Base-by-base conservation (phyloP, 2,329 filamentous ascomycete genomes). In the Neobulgaria alba region DNA sequence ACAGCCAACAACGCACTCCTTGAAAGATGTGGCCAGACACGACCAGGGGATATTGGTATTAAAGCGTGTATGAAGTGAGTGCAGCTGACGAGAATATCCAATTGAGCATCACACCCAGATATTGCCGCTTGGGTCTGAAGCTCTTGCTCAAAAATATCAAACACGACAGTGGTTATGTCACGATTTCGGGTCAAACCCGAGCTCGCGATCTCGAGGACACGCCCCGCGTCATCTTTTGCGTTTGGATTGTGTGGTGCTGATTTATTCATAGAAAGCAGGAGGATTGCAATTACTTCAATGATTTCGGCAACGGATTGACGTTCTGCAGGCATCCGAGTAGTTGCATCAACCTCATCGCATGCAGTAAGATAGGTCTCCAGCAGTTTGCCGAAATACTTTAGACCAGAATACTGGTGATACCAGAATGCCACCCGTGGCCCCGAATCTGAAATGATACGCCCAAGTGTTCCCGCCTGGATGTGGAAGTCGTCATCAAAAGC, bases 21-120 rank as follows among this genome's bases (percentile, higher is more conserved):
- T 3, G 82, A 78, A 54, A 98, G 73, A 59, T 90, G 85, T 3
- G 90, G 88, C 89, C 92, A 96, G 4, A 95, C 79, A 45, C 89
- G 74, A 42, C 83, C 84, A 0, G 92, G 90, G 38, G 82, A 77
- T n/a, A 83, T 53, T 8, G 73, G 70, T 18, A 92, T 63, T 14
- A 93, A 66, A 2, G 82, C 77, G 51, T 83, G 75, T 29, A 94
- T 67, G 55, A 96, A 95, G 39, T 87, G 81, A 16, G 89, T 64
- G 58, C 87, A 94, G 17, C 84, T 77, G 9, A 69, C 67, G 41
- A 81, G 61, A 35, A 89, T 72, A 2, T 81, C 70, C 19, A 93
- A 69, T 57, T 61, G 45, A 55, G 62, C 45, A 67, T 69, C 43
- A 66, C 55, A 43, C 23, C 51, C 46, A 37, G 51, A 46, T 19